phyloP scores from a whole-genome alignment of 257 asterid genomes.

The Rehmannia glutinosa region DNA sequence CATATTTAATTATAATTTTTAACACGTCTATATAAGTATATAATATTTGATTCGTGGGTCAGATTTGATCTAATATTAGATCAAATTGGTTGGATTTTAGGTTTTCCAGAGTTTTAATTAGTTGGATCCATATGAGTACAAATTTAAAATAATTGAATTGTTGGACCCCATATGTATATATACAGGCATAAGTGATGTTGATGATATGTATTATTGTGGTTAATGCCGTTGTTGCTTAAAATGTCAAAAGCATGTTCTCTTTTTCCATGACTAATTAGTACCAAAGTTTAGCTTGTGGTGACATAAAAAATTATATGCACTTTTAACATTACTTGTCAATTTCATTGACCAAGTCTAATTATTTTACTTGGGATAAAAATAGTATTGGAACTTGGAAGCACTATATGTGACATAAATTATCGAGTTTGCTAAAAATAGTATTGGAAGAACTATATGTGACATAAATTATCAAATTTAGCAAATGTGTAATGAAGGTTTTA shows the following conservation, averaged over 20 bases:
- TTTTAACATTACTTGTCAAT: background rate
- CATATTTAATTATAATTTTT: too few relatives aligned
- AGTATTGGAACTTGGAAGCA: background rate
- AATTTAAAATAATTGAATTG: background rate
- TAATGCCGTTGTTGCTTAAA: background rate
- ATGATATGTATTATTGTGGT: background rate
- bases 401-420: background rate
- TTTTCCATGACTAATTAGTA: background rate
- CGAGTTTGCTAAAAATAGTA: background rate
- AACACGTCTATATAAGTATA: too few relatives aligned
- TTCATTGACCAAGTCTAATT: background rate
- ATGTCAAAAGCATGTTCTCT: background rate
- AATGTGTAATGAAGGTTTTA: too few relatives aligned
- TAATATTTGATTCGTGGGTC: too few relatives aligned
- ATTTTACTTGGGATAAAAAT: background rate
- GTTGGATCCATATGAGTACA: background rate
- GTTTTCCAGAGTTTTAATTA: background rate
- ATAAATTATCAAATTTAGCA: too few relatives aligned
- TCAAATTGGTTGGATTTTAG: background rate
- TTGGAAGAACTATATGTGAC: background rate
- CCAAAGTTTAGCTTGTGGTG: background rate
- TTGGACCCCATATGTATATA: background rate
- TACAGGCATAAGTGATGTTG: background rate
- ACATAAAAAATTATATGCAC: too few relatives aligned
- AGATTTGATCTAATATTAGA: background rate